Percentiles rank a stretch among this genome's conserved stretches.
These are phyloP conservation scores for Tetracladium setigerum DNA, from an alignment of 495 filamentous ascomycete genomes.

Conservation along the genomic window DNA sequence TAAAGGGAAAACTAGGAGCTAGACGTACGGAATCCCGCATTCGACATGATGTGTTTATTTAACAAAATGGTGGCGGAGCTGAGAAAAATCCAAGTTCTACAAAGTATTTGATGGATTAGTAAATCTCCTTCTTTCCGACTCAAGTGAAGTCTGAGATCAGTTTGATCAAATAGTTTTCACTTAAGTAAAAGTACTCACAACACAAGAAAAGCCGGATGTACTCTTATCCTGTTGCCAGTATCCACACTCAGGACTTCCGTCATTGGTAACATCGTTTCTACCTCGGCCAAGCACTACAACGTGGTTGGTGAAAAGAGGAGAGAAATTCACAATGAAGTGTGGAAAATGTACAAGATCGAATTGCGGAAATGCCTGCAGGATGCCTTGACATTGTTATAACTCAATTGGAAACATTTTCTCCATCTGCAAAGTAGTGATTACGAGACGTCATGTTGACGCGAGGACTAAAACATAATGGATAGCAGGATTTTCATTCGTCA, in stretches of 20 bases:
- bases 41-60: conserved; percentile 86
- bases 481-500: too few species aligned
- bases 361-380: too few species aligned
- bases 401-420: too few species aligned
- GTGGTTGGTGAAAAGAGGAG: too few species aligned
- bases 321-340: too few species aligned
- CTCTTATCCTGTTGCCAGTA: not conserved
- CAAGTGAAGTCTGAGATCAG: not conserved
- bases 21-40: conserved; percentile 68
- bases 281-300: too few species aligned
- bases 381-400: too few species aligned
- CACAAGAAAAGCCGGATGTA: conserved; percentile 15
- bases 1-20: not conserved
- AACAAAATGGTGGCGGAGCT: conserved; percentile 87
- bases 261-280: not conserved
- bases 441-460: too few species aligned
- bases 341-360: too few species aligned
- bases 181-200: not conserved
- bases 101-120: not conserved
- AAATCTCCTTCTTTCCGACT: not conserved
- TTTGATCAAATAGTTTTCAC: not conserved
- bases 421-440: too few species aligned
- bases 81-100: conserved; percentile 64
- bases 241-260: not conserved
- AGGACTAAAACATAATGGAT: too few species aligned